A percentile compares a stretch with the other conserved stretches of the same genome.
These are phyloP conservation scores for Lepidopterella palustris DNA, from an alignment of 495 filamentous ascomycete species.

Conservation along the genomic window DNA sequence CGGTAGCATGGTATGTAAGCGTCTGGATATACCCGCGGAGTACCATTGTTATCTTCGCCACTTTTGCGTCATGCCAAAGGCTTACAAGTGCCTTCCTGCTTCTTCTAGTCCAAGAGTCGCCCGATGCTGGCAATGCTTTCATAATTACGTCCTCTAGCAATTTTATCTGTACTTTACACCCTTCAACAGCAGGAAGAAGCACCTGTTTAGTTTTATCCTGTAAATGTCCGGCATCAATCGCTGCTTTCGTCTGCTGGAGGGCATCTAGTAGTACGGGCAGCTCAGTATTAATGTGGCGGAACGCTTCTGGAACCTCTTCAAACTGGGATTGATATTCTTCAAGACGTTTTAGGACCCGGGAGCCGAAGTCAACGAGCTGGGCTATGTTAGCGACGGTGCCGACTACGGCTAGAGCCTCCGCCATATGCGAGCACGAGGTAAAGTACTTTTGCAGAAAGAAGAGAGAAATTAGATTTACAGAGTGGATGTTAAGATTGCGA, in stretches of 20 bases:
- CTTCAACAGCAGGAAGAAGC: conserved; percentile 26
- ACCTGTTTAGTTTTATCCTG: conserved; percentile 8
- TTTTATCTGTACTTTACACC: conserved; percentile 4
- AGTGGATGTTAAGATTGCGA: conserved; percentile 4
- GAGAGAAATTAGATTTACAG: background rate
- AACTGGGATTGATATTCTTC: conserved; percentile 28
- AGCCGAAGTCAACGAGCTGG: conserved; percentile 36
- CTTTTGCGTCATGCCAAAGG: conserved; percentile 27
- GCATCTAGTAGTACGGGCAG: conserved; percentile 31
- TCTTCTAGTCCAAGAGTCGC: conserved; percentile 21
- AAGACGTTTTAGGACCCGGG: conserved; percentile 31
- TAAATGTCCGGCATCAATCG: conserved; percentile 18
- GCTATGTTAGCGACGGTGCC: conserved; percentile 32
- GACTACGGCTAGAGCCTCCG: conserved; percentile 34
- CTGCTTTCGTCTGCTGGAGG: conserved; percentile 23
- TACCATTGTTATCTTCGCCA: conserved; percentile 27
- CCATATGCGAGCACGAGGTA: conserved; percentile 26
- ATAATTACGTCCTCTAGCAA: background rate
- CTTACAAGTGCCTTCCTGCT: conserved; percentile 23
- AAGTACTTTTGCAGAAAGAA: background rate
- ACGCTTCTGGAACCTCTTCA: conserved; percentile 26
- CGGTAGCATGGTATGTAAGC: conserved; percentile 21
- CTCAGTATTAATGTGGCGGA: conserved; percentile 30
- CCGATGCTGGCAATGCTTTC: conserved; percentile 15
- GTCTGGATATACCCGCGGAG: conserved; percentile 23